Percentiles rank a stretch among this genome's conserved stretches.
Conservation (phyloP, 441 rosid species). For the Pelargonium cotyledonis region DNA sequence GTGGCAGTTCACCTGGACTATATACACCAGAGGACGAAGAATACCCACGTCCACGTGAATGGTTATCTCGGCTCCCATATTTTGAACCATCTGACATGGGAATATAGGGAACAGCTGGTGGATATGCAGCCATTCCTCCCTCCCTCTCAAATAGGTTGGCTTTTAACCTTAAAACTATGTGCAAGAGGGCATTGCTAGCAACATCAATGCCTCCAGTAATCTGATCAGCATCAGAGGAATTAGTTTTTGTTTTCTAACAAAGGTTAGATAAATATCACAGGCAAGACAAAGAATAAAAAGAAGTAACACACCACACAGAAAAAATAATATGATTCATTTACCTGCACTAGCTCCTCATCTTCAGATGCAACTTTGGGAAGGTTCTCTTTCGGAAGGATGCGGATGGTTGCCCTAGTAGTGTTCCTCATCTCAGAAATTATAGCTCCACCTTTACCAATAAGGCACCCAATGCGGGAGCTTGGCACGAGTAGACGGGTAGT, state of each 20-base stretch:
- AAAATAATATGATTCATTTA: slow-evolving; percentile 20
- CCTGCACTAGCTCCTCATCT: slow-evolving; percentile 98
- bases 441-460: slow-evolving; percentile 91
- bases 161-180: slow-evolving; percentile 50
- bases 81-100: slow-evolving; percentile 48
- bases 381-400: slow-evolving; percentile 75
- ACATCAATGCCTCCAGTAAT: slow-evolving; percentile 44
- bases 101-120: slow-evolving; percentile 82
- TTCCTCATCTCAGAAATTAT: slow-evolving; percentile 89
- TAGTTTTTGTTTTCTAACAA: slow-evolving; percentile 9
- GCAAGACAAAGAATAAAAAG: slow-evolving; percentile 13
- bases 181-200: not conserved
- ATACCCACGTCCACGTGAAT: slow-evolving; percentile 63
- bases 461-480: slow-evolving; percentile 87
- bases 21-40: slow-evolving; percentile 54
- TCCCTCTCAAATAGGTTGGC: slow-evolving; percentile 87
- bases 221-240: slow-evolving; percentile 33
- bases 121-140: slow-evolving; percentile 57
- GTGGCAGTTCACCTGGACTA: slow-evolving; percentile 54
- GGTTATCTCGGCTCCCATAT: slow-evolving; percentile 61
- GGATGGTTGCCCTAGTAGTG: slow-evolving; percentile 78
- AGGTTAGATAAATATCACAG: slow-evolving; percentile 10
- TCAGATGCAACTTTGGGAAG: slow-evolving; percentile 86
- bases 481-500: slow-evolving; percentile 93
- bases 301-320: slow-evolving; percentile 1